A percentile compares a stretch with the other conserved stretches of the same genome.
Conservation (phyloP, 495 filamentous ascomycete species). For the Hypomontagnella monticulosa region DNA sequence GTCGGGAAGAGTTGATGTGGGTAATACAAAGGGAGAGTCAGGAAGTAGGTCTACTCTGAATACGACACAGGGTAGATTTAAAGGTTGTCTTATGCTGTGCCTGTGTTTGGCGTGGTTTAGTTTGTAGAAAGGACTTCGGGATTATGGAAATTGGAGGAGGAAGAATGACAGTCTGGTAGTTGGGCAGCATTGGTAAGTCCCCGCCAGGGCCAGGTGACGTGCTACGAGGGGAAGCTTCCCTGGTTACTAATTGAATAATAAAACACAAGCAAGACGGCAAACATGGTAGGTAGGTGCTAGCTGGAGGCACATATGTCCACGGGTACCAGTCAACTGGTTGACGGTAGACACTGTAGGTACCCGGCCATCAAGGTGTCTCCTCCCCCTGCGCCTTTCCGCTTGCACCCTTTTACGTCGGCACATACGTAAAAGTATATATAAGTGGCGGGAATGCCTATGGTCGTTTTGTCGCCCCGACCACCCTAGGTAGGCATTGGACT, state of each 20-base stretch:
- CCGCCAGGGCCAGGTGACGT: neutral
- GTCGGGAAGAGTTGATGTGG: neutral
- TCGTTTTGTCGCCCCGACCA: too few relatives aligned
- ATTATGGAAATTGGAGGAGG: constrained; percentile 5
- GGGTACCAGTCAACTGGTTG: too few relatives aligned
- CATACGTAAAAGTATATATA: neutral
- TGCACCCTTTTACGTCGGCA: neutral
- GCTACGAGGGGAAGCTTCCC: constrained; percentile 6
- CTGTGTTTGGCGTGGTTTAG: neutral
- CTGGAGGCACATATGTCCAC: too few relatives aligned
- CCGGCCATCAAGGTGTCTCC: constrained; percentile 33
- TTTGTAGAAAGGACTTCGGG: neutral
- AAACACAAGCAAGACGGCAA: neutral
- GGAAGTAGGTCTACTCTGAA: too few relatives aligned
- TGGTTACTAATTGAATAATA: constrained; percentile 23
- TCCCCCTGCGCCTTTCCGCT: constrained; percentile 21
- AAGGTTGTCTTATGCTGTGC: neutral
- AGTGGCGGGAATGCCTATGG: too few relatives aligned
- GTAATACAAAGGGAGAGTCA: neutral
- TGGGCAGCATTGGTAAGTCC: neutral
- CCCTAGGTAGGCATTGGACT: too few relatives aligned
- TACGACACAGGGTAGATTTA: too few relatives aligned
- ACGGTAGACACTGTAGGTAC: constrained; percentile 1
- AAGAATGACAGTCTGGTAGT: constrained; percentile 10
- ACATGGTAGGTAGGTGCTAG: neutral